Percentiles rank a stretch among this genome's conserved stretches.
Conservation (phyloP, 768 basidiomycete genomes). For the Amanita thiersii region DNA sequence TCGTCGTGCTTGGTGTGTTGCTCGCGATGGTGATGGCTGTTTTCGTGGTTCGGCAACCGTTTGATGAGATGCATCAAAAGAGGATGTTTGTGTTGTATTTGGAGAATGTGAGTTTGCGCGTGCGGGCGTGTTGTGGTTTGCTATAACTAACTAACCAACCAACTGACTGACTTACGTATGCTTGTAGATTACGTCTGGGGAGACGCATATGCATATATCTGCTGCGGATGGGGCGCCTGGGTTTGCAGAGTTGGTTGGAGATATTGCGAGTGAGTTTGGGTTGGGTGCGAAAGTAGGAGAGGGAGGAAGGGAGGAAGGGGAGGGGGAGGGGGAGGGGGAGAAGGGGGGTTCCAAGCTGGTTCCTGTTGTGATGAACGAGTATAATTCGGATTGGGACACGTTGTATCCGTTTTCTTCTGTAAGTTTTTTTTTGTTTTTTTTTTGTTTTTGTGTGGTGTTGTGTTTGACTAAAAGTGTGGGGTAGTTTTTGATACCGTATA, state of each 20-base stretch:
- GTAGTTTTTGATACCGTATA: conserved; percentile 81
- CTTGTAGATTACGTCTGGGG: conserved; percentile 56
- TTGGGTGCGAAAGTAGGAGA: too few relatives aligned
- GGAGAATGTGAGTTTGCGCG: conserved; percentile 78
- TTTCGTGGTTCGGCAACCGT: conserved; percentile 55
- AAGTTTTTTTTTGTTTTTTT: conserved; percentile 15
- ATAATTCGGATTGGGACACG: conserved; percentile 84
- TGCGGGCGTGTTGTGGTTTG: neutral
- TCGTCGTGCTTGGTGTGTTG: conserved; percentile 37
- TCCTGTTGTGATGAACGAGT: conserved; percentile 57
- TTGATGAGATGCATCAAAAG: conserved; percentile 84
- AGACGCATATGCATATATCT: conserved; percentile 74
- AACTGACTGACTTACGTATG: neutral
- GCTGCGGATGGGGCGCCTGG: conserved; percentile 79
- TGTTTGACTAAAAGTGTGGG: conserved; percentile 9
- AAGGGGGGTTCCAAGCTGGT: conserved; percentile 26
- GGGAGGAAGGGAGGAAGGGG: too few relatives aligned
- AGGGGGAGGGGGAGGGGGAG: too few relatives aligned
- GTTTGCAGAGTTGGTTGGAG: conserved; percentile 50
- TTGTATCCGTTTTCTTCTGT: conserved; percentile 78
- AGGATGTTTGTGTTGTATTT: conserved; percentile 75
- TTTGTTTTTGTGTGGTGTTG: neutral
- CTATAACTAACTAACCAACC: neutral
- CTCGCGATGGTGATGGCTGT: conserved; percentile 47
- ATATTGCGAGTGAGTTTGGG: conserved; percentile 58